Base-by-base conservation (phyloP, 2,329 filamentous ascomycete species). In the Nigrograna mackinnonii region DNA sequence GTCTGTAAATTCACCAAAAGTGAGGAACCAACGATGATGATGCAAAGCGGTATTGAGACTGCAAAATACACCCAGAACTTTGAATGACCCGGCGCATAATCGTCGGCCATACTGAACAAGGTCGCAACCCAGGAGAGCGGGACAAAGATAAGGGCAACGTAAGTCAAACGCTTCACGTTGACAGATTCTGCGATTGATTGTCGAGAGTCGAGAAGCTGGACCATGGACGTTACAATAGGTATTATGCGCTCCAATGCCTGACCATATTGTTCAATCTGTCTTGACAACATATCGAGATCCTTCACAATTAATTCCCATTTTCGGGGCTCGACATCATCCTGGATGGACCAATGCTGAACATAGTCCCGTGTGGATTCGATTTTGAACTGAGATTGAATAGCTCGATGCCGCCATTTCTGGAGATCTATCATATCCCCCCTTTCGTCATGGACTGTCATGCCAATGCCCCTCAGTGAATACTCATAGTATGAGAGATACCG, bases 71-170 rank as follows among this genome's bases (percentile, higher is more conserved):
- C 13, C 47, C 47, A 50, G 30, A 50, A 50, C 4, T 19, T 22
- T 20, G 22, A 18, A 6, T 14, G 21, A 4, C 45, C 46, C 5
- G 46, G 48, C 16, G 19, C 22, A 20, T 34, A n/a, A 19, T 43
- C 37, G 5, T 6, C 22, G 35, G n/a, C 30, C 49, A 52, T 52
- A 20, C 47, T 50, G 32, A 52, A 50, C 3, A 52, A 17, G 24
- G 44, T 33, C 12, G 47, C 32, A 1, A 39, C 35, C 28, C 40
- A 52, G 1, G 35, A 38, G 18, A 50, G 21, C 3, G 49, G 49
- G 7, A 52, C 32, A 22, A 52, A 52, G 4, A 50, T 36, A 7
- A 52, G n/a, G 6, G 47, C 47, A 4, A 52, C 26, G 35, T 44
- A 35, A 5, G 49, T 52, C 12, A 52, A 22, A 12, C 47, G 34